Percentiles rank a stretch among this genome's conserved stretches.
phyloP scores from a whole-genome alignment of 345 rosid genomes.

The Carallia pectinifolia region DNA sequence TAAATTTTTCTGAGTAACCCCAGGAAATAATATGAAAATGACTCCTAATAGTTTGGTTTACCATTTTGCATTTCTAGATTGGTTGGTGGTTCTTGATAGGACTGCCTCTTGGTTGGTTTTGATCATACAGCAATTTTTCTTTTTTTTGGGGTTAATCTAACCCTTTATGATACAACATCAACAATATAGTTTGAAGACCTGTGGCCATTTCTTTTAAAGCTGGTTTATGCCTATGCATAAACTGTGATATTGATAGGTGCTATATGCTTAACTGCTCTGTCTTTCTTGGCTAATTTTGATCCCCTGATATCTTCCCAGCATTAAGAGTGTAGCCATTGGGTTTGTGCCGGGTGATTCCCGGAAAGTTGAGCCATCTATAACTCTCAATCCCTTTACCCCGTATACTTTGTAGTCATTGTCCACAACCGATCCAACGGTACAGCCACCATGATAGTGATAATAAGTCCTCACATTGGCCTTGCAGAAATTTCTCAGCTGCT shows the following conservation, averaged over 20 bases:
- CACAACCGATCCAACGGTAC: neutral
- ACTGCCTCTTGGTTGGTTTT: neutral
- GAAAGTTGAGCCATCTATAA: conserved; percentile 4
- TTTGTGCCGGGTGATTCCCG: conserved; percentile 6
- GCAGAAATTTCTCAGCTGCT: conserved; percentile 19
- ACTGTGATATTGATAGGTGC: neutral
- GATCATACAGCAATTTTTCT: neutral
- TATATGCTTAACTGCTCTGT: too few species aligned
- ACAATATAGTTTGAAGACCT: neutral
- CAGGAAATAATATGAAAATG: conserved; percentile 1
- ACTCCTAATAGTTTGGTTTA: neutral
- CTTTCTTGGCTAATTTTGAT: neutral
- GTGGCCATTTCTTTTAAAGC: neutral
- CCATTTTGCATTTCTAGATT: neutral
- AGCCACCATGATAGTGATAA: neutral
- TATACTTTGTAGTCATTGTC: neutral
- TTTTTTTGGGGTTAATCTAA: neutral
- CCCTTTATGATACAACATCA: too few species aligned
- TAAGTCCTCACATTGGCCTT: too few species aligned
- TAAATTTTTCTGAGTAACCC: neutral
- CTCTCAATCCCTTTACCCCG: neutral
- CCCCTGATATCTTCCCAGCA: conserved; percentile 7
- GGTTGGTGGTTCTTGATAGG: neutral
- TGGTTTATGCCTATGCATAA: neutral
- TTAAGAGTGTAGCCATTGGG: conserved; percentile 11